Base-by-base conservation (phyloP, 2,329 filamentous ascomycete species). In the Diaporthe velutina region DNA sequence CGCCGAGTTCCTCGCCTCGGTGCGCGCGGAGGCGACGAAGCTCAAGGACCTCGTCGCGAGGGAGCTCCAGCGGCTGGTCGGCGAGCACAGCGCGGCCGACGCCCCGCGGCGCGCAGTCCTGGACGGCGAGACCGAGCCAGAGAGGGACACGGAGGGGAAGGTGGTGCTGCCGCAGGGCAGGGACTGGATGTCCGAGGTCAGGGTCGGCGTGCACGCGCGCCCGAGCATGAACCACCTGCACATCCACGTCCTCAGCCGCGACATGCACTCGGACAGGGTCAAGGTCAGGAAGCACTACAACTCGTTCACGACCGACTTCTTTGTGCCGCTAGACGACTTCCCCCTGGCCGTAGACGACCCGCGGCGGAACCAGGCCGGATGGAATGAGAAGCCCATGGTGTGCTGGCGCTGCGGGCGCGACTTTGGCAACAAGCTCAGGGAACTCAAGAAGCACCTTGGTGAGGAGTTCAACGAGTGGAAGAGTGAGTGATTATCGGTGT, bases 211-310 rank as follows among this genome's bases (percentile, higher is more conserved):
- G 10, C 97, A 99, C 84, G 93, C 95, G 4, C 91, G 93, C 78
- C 97, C 97, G 4, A 96, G 93, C 73, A 98, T 99, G 97, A 93
- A 90, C 77, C 95, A 98, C 82, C 82, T 98, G 72, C 97, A 99
- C 83, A 88, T 98, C 5, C 97, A 99, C 83, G 91, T 98, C 40
- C 84, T 98, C 74, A 95, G 94, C 52, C 87, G 91, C 25, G 97
- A 99, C 82, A 93, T 94, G 88, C 88, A 91, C 79, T 95, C 93
- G 50, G 88, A 90, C 15, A 89, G 88, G 60, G 78, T 98, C 83
- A 94, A 93, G 84, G 92, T 96, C 81, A 89, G 92, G 77, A 96
- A 95, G 82, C 97, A 98, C 84, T 98, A 98, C 84, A 95, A 97
- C 81, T 97, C 94, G 77, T 98, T 98, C 84, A 92, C 90, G 42